These are phyloP conservation scores for Linanthus parryae DNA, from an alignment of 148 eudicot species.

Conservation along the genomic window DNA sequence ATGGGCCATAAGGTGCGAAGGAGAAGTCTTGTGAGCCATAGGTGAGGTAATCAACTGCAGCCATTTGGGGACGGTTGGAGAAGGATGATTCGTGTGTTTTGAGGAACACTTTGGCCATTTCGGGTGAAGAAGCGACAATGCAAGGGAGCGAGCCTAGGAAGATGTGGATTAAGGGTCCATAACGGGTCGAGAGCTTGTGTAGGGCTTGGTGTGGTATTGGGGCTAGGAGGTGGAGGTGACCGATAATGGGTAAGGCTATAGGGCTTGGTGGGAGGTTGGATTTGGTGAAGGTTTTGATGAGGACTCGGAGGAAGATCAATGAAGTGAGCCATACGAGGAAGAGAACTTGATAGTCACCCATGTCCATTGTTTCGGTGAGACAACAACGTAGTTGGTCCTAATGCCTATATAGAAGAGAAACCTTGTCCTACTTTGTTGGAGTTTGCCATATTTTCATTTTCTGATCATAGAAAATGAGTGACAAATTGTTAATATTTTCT, in stretches of 20 bases:
- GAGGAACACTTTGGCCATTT: conserved; percentile 27
- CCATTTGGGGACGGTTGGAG: conserved; percentile 16
- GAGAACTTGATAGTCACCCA: no score
- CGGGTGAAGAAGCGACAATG: conserved; percentile 26
- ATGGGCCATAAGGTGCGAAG: conserved; percentile 37
- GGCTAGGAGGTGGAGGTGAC: conserved; percentile 41
- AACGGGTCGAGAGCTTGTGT: conserved; percentile 24
- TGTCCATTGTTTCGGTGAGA: no score
- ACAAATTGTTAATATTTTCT: no score
- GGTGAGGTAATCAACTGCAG: conserved; percentile 22
- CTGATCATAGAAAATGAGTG: no score
- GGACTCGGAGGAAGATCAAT: not conserved
- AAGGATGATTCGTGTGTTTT: conserved; percentile 25
- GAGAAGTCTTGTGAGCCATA: conserved; percentile 31
- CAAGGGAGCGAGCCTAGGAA: conserved; percentile 30
- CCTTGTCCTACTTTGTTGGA: no score
- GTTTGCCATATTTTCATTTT: no score
- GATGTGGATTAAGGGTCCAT: conserved; percentile 28
- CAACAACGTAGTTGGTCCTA: no score
- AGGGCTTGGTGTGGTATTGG: conserved; percentile 35
- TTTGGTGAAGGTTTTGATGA: not conserved
- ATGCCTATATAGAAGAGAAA: no score
- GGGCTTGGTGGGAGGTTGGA: conserved; percentile 29
- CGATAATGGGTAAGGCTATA: conserved; percentile 28
- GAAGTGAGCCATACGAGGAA: no score